phyloP scores from a whole-genome alignment of 2,329 filamentous ascomycete genomes.

The Proliferodiscus dingleyae region DNA sequence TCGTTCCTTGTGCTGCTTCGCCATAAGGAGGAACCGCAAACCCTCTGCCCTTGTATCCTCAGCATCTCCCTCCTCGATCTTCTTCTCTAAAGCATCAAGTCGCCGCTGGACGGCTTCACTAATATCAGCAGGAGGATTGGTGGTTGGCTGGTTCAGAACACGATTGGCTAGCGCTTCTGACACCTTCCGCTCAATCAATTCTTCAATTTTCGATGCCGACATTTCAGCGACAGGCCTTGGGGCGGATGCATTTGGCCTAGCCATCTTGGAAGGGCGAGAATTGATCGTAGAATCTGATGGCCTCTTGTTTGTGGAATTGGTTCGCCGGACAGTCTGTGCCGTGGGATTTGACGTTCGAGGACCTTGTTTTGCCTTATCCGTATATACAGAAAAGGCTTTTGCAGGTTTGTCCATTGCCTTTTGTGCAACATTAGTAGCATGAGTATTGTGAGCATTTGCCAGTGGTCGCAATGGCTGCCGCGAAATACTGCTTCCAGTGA shows the following conservation, averaged over 20 bases:
- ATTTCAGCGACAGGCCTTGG: conserved; percentile 38
- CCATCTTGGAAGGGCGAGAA: conserved; percentile 45
- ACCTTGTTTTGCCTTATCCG: conserved; percentile 57
- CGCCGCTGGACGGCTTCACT: conserved; percentile 76
- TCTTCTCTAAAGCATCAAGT: conserved; percentile 77
- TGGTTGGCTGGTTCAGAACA: conserved; percentile 51
- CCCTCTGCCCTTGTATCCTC: conserved; percentile 78
- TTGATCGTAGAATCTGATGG: conserved; percentile 26
- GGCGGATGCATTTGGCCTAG: conserved; percentile 31
- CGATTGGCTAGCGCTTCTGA: conserved; percentile 82
- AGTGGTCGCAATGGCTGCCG: conserved; percentile 78
- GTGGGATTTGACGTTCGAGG: conserved; percentile 26
- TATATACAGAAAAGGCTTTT: conserved; percentile 84
- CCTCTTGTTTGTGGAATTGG: conserved; percentile 33
- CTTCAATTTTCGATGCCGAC: conserved; percentile 74
- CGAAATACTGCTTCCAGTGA: conserved; percentile 40
- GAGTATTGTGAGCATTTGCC: conserved; percentile 69
- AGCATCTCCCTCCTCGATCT: conserved; percentile 62
- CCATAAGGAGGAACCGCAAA: conserved; percentile 80
- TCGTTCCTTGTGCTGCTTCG: conserved; percentile 80
- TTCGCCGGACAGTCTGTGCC: conserved; percentile 24
- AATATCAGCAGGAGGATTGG: conserved; percentile 44
- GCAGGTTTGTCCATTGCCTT: conserved; percentile 64
- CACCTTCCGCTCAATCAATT: conserved; percentile 87
- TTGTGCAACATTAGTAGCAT: conserved; percentile 52